phyloP scores from a whole-genome alignment of 2,329 filamentous ascomycete genomes.

The Neofusicoccum cordaticola region DNA sequence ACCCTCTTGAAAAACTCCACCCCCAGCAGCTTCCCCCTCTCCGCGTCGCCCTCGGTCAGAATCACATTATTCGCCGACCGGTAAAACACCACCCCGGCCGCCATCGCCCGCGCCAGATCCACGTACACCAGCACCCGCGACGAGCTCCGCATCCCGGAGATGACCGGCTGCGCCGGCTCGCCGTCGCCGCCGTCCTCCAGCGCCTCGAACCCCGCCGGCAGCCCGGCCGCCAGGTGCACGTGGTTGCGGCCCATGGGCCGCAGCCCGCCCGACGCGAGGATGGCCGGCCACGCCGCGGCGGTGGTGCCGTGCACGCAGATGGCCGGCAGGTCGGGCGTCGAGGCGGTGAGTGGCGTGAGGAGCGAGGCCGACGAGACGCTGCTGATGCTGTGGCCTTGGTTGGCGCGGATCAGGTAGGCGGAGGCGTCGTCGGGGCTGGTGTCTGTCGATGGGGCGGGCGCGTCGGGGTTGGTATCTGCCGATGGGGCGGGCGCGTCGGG shows the following conservation, averaged over 20 bases:
- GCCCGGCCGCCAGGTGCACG: conserved; percentile 80
- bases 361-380: conserved; percentile 64
- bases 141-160: conserved; percentile 74
- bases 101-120: conserved; percentile 65
- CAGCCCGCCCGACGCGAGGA: conserved; percentile 73
- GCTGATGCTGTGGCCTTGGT: conserved; percentile 88
- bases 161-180: conserved; percentile 45
- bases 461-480: not conserved
- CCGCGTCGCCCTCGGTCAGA: conserved; percentile 43
- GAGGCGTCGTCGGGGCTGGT: conserved; percentile 27
- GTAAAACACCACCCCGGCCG: conserved; percentile 68
- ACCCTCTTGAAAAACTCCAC: conserved; percentile 70
- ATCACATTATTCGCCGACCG: conserved; percentile 51
- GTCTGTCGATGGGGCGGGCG: conserved; percentile 5
- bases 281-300: conserved; percentile 72
- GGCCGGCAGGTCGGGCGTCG: conserved; percentile 56
- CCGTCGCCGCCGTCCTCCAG: conserved; percentile 21
- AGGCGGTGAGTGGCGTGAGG: conserved; percentile 60
- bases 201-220: conserved; percentile 51
- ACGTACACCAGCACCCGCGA: conserved; percentile 68
- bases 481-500: not conserved
- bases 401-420: conserved; percentile 86
- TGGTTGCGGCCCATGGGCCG: conserved; percentile 81
- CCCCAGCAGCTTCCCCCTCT: conserved; percentile 57
- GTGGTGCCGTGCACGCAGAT: conserved; percentile 86